Evolutionary conservation across 2,329 filamentous ascomycete species (phyloP).

Genomic region (Arthrobotrys megalospora): DNA sequence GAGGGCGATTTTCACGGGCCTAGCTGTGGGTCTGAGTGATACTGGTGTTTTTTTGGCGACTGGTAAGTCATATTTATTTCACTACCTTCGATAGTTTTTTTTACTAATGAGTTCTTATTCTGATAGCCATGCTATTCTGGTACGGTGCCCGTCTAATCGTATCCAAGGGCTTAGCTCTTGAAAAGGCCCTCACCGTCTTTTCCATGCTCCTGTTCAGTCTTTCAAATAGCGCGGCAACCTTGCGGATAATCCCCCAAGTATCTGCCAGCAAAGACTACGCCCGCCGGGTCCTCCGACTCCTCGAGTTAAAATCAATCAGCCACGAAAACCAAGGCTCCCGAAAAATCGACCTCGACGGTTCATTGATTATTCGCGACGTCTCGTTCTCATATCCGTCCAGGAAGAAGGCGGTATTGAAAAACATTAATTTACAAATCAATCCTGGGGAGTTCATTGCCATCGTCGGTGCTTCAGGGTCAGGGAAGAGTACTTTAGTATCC

Average conservation of each 20-base stretch:
- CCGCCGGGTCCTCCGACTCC: slow-evolving; percentile 79
- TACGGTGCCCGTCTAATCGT: slow-evolving; percentile 80
- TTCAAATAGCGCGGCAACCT: slow-evolving; percentile 78
- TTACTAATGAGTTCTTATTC: slow-evolving; percentile 17
- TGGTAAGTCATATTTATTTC: slow-evolving; percentile 65
- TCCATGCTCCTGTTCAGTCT: slow-evolving; percentile 88
- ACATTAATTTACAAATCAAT: slow-evolving; percentile 77
- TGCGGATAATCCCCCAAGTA: slow-evolving; percentile 85
- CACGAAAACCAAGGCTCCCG: slow-evolving; percentile 73
- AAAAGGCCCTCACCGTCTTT: slow-evolving; percentile 76
- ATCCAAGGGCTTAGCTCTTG: slow-evolving; percentile 70
- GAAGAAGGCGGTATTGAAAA: slow-evolving; percentile 73
- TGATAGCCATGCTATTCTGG: slow-evolving; percentile 81
- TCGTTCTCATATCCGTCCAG: slow-evolving; percentile 80
- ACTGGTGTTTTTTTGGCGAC: slow-evolving; percentile 79
- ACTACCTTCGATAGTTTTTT: background rate
- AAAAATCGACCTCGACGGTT: slow-evolving; percentile 66
- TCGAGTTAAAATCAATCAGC: slow-evolving; percentile 73
- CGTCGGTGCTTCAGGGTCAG: slow-evolving; percentile 87
- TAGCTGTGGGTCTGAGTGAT: slow-evolving; percentile 84
- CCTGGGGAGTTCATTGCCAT: slow-evolving; percentile 80
- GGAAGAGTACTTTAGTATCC: slow-evolving; percentile 86
- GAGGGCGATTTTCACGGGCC: slow-evolving; percentile 77
- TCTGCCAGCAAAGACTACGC: slow-evolving; percentile 81
- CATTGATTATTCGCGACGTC: slow-evolving; percentile 75